Conservation (phyloP, 768 basidiomycete genomes). For the Gelatoporia subvermispora region DNA sequence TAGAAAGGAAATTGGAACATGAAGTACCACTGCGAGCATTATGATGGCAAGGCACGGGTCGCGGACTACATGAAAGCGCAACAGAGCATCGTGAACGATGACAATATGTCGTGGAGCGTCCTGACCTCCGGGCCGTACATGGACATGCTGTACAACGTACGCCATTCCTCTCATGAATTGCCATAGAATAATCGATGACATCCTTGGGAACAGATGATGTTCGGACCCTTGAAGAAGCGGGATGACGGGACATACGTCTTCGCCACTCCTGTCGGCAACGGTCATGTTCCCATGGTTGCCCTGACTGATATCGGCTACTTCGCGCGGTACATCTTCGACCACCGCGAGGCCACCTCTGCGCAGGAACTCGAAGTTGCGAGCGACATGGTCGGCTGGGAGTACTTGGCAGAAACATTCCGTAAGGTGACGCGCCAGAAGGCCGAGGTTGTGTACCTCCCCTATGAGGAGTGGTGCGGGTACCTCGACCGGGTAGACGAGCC, state of each 20-base stretch:
- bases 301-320: constrained; percentile 28
- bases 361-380: constrained; percentile 23
- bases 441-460: constrained; percentile 11
- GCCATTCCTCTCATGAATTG: background rate
- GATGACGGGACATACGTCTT: constrained; percentile 27
- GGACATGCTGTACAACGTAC: constrained; percentile 5
- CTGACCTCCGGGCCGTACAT: constrained; percentile 5
- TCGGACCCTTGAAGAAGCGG: constrained; percentile 20
- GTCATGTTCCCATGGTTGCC: constrained; percentile 26
- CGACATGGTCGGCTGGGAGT: constrained; percentile 19
- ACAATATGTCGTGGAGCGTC: constrained; percentile 8
- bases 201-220: background rate
- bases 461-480: constrained; percentile 14
- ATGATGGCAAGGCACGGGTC: constrained; percentile 38
- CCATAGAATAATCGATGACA: no score
- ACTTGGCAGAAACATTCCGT: constrained; percentile 21
- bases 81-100: constrained; percentile 13
- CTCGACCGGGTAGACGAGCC: constrained; percentile 16
- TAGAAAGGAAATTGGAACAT: constrained; percentile 19
- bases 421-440: constrained; percentile 23
- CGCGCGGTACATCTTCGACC: constrained; percentile 26
- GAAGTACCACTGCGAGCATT: constrained; percentile 33
- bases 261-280: constrained; percentile 22
- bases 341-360: constrained; percentile 19
- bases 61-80: constrained; percentile 35